Base-by-base conservation (phyloP, 805 yeast species). In the Hanseniaspora guilliermondii region DNA sequence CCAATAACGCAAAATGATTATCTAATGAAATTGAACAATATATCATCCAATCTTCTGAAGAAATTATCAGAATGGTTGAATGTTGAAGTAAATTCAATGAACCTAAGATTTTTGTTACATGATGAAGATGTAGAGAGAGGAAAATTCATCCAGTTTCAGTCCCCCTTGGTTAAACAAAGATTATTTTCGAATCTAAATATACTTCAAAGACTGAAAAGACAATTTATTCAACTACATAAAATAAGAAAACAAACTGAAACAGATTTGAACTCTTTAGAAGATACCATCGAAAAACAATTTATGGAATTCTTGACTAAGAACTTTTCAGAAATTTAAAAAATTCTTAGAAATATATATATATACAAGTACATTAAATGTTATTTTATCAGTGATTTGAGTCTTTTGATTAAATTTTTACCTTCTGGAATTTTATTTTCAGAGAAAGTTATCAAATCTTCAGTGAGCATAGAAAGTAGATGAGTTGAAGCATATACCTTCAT, bases 1-100 rank as follows among this genome's bases (percentile, higher is more conserved):
- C 86, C 95, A 1, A 89, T 95, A 0, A 75, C 85, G 0, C 81
- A 84, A 7, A 76, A 82, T 16, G 79, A 85, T 65, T 89, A 84
- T 62, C 69, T 53, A 17, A 53, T 48, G 46, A 35, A 47, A 25
- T 22, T 53, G 12, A 48, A 53, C 41, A 35, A 41, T 12, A 53
- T 41, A 2, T 39, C 53, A 5, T 35, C 56, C 6, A 47, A 40
- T 24, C 21, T 53, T 9, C 21, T 64, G 75, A 73, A 53, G 74
- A 75, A 56, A 86, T 97, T 0, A 79, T 78, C 56, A 71, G 71
- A 3, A 83, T 88, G 14, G 76, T 86, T 3, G 73, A 73, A 53
- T 27, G n/a, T 49, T 8, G 53, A 49, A 19, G 53, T 49, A 2
- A 49, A 49, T 24, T 49, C 48, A 2, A 49, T 49, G 53, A 49